A percentile compares a stretch with the other conserved stretches of the same genome.
phyloP scores from a whole-genome alignment of 257 asterid genomes.

The Solanum arcanum region DNA sequence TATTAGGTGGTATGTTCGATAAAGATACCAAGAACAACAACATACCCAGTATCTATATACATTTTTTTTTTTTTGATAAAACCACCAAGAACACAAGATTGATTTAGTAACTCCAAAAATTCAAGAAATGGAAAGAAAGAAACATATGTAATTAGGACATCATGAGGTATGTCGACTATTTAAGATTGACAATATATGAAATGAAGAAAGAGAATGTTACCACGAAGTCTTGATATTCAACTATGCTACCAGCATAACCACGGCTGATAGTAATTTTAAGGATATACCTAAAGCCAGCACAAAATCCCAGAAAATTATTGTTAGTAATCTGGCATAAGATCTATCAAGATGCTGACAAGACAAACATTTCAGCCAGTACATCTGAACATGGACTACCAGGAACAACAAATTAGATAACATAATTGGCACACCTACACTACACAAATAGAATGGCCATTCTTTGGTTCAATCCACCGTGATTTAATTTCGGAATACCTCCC shows the following conservation, averaged over 20 bases:
- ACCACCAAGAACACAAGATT: background rate
- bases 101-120: background rate
- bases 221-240: conserved; percentile 88
- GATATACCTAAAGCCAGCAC: conserved; percentile 47
- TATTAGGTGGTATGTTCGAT: background rate
- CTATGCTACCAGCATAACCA: conserved; percentile 94
- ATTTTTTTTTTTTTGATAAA: background rate
- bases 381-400: background rate
- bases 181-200: background rate
- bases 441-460: background rate
- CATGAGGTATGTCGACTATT: background rate
- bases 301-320: background rate
- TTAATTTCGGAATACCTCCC: background rate
- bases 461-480: background rate
- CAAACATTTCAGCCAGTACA: background rate
- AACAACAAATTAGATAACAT: background rate
- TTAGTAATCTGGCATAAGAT: background rate
- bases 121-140: background rate
- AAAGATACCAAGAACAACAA: background rate
- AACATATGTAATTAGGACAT: conserved; percentile 1
- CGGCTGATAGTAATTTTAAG: conserved; percentile 84
- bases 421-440: background rate
- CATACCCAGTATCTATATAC: background rate
- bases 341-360: background rate
- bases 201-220: conserved; percentile 22